Base-by-base conservation (phyloP, 805 yeast species). In the Saccharomycopsis sp. region DNA sequence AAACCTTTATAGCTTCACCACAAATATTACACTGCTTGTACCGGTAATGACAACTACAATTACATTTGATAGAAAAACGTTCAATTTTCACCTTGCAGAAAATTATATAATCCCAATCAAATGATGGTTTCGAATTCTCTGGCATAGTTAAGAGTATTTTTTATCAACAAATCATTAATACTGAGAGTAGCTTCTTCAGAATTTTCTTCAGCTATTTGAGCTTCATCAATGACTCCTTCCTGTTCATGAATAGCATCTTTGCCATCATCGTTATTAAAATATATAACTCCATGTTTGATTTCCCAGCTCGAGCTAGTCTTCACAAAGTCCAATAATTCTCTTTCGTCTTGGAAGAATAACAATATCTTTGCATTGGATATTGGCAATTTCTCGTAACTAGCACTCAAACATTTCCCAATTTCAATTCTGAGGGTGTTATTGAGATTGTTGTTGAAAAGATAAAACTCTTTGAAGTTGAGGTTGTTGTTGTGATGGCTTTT, bases 91-190 rank as follows among this genome's bases (percentile, higher is more conserved):
- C 37, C 37, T 29, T n/a, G n/a, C n/a, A n/a, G n/a, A n/a, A n/a
- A n/a, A n/a, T n/a, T n/a, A n/a, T n/a, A n/a, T n/a, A n/a, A n/a
- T n/a, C n/a, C n/a, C n/a, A n/a, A 50, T 50, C 37, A 91, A 54
- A 92, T 85, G 70, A 92, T 94, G 18, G 94, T 87, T 75, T 94
- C 99, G 68, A 94, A 83, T 71, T 90, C 94, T 62, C 85, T 86
- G 12, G 97, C 97, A 67, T 91, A 92, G 61, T 79, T 82, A 63
- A 92, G 79, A n/a, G 91, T 81, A 68, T 87, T 86, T 64, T 77
- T 84, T 57, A 90, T 82, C 50, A 85, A 72, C 47, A 72, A 68
- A 60, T 79, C 78, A 40, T 70, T 66, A 52, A 68, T 75, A 46
- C 72, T 76, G 52, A 75, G 64, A 70, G 95, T 81, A 71, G 92